Evolutionary conservation across 176 grass and related monocot species (phyloP), one percentile per base, ranked within the genome.

Genomic region (Alopecurus myosuroides): DNA sequence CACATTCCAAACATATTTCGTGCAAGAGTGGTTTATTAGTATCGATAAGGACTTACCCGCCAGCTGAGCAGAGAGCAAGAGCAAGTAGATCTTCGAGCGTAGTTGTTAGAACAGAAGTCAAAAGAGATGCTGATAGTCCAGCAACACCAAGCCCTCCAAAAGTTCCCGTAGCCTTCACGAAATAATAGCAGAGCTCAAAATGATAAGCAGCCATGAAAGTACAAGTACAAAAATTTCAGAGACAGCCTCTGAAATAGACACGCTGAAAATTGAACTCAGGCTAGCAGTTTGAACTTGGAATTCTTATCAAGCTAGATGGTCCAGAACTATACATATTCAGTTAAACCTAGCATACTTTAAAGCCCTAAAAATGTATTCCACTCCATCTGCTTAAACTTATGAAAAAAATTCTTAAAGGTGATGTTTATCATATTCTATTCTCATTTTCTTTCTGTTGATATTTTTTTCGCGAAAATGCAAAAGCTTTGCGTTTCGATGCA

Each of bases 81-180:
- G 97, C 97, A 86, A 99, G 91, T 85, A 99, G 97, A 89, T 99
- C 97, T 83, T 99, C 97, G 25, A 94, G 44, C 17, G 97, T 99
- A 68, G 91, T 92, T 52, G 93, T 85, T 46, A 99, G 81, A 79
- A 99, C 91, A 66, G 97, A 96, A 70, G 97, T 96, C 70, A 99
- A 86, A 34, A 99, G 91, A 86, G 93, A 99, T 77, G 88, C 93
- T 33, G 97, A 99, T 22, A 99, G 51, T 77, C 97, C 97, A 51
- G 97, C 93, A 75, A 92, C 77, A 20, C 97, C 97, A 81, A 99
- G 81, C 63, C 97, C 93, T 85, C 97, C 97, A 96, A 99, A 99
- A 49, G 97, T 96, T 81, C 86, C 88, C 7, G 94, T 78, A 85
- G 88, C 91, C 97, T 99, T 88, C 51, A 86, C 53, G 74, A 74